phyloP scores from a whole-genome alignment of 2,329 filamentous ascomycete genomes.

The Penicillium brasilianum region DNA sequence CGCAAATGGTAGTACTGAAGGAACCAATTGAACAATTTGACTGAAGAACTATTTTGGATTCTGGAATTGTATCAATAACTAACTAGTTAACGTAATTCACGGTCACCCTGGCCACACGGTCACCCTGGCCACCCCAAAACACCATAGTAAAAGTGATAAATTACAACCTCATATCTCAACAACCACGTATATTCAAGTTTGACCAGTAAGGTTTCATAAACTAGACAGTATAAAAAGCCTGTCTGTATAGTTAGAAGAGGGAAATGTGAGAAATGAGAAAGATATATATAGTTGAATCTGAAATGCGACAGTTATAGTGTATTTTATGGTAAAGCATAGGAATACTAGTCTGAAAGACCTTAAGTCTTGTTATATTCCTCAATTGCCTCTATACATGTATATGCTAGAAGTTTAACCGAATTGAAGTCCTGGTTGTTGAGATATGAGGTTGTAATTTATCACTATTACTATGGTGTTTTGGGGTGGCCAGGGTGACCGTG shows the following conservation, averaged over 20 bases:
- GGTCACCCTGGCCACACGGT: not conserved
- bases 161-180: not conserved
- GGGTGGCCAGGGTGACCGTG: too few relatives aligned
- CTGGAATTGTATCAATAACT: too few relatives aligned
- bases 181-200: not conserved
- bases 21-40: too few relatives aligned
- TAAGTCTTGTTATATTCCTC: not conserved
- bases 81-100: not conserved
- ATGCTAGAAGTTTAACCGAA: not conserved
- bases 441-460: conserved; percentile 1
- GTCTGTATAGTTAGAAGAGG: not conserved
- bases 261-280: not conserved
- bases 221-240: not conserved
- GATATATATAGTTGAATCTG: not conserved
- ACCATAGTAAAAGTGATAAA: not conserved
- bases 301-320: not conserved
- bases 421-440: not conserved
- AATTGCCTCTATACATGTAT: not conserved
- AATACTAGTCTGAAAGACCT: not conserved
- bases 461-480: not conserved
- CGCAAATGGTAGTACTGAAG: too few relatives aligned
- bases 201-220: not conserved
- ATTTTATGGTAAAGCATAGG: not conserved
- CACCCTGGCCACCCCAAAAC: not conserved
- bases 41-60: too few relatives aligned